phyloP scores from a whole-genome alignment of 169 alveolate species.

The Plasmodium falciparum region DNA sequence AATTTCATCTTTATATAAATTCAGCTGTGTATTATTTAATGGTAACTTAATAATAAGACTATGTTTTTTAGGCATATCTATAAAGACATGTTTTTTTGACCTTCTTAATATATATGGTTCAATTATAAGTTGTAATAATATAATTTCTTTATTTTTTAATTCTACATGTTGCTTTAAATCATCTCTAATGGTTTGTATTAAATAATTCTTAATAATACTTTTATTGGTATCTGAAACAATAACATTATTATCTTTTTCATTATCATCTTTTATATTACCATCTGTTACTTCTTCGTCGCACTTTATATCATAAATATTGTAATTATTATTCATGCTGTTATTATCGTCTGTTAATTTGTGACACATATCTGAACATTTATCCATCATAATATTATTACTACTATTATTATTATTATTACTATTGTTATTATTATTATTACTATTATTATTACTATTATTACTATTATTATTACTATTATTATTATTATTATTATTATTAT shows the following conservation, averaged over 20 bases:
- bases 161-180: constrained; percentile 40
- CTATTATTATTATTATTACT: no score
- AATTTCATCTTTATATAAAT: constrained; percentile 79
- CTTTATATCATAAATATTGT: constrained; percentile 20
- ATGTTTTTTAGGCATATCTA: constrained; percentile 89
- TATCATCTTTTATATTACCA: background rate
- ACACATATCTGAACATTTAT: no score
- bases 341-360: background rate
- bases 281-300: background rate
- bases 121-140: constrained; percentile 84
- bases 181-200: constrained; percentile 39
- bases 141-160: constrained; percentile 47
- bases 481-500: no score
- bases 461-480: no score
- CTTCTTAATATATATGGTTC: constrained; percentile 93
- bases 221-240: background rate
- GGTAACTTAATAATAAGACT: constrained; percentile 79
- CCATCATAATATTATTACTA: no score
- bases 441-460: no score
- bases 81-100: constrained; percentile 89
- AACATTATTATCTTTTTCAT: background rate
- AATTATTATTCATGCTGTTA: background rate
- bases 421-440: no score
- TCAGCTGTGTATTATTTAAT: constrained; percentile 78
- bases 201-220: constrained; percentile 37